These are phyloP conservation scores for Termitomyces sp. DNA, from an alignment of 768 basidiomycete genomes.

Conservation along the genomic window DNA sequence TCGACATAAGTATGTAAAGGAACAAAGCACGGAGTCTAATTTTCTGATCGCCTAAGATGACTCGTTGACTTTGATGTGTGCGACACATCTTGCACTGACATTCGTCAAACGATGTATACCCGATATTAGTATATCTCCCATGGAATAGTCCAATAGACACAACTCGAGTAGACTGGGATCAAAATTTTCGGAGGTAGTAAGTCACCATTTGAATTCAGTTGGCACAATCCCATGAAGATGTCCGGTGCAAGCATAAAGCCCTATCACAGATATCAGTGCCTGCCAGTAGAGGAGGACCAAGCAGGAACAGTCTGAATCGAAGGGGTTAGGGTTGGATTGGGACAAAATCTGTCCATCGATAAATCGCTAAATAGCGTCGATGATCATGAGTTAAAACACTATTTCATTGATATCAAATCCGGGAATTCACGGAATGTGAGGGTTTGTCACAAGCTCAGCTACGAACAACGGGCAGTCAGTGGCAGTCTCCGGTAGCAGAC, in stretches of 20 bases:
- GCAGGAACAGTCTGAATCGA: constrained; percentile 16
- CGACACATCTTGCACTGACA: background rate
- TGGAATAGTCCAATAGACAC: constrained; percentile 26
- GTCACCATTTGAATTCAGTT: constrained; percentile 17
- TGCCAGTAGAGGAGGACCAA: background rate
- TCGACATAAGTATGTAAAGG: constrained; percentile 47
- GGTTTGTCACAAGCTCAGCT: no score
- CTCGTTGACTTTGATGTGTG: constrained; percentile 28
- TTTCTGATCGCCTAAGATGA: constrained; percentile 52
- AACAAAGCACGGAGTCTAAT: constrained; percentile 60
- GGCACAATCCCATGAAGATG: constrained; percentile 28
- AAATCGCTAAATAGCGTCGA: no score
- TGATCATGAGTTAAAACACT: no score
- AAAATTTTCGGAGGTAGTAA: constrained; percentile 24
- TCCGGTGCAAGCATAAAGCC: constrained; percentile 29
- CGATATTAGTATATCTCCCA: constrained; percentile 32
- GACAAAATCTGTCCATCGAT: constrained; percentile 28
- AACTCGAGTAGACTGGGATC: constrained; percentile 20
- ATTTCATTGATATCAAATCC: no score
- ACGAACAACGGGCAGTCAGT: no score
- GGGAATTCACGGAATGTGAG: no score
- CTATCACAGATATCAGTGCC: constrained; percentile 9
- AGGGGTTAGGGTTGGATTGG: no score
- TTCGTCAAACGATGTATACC: constrained; percentile 11
- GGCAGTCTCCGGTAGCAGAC: no score